phyloP scores from a whole-genome alignment of 345 rosid genomes.

The Raphanus raphanistrum region DNA sequence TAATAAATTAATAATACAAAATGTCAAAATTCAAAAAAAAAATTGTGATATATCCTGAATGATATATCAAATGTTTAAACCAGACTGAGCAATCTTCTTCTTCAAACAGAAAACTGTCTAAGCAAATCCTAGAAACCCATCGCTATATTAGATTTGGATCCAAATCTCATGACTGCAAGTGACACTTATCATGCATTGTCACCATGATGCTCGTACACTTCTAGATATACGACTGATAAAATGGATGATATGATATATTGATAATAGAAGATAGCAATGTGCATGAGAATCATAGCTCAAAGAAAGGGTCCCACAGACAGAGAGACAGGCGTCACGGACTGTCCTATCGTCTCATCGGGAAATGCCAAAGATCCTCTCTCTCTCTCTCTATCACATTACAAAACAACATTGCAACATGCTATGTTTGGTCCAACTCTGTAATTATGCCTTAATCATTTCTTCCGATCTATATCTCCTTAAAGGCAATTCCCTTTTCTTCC shows the following conservation, averaged over 20 bases:
- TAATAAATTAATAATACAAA: no score
- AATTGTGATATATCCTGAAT: neutral
- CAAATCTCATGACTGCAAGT: conserved; percentile 6
- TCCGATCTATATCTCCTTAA: conserved; percentile 41
- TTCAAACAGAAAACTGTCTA: no score
- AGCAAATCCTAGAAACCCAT: neutral
- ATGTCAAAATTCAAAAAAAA: no score
- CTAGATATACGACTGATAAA: neutral
- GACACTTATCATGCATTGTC: neutral
- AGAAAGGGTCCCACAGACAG: conserved; percentile 39
- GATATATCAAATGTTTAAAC: neutral
- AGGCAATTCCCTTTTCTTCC: conserved; percentile 40
- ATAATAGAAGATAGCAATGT: conserved; percentile 13
- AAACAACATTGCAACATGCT: conserved; percentile 42
- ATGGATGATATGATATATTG: neutral
- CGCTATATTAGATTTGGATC: conserved; percentile 1
- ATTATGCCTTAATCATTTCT: conserved; percentile 61
- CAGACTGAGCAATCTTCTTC: neutral
- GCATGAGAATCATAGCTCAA: conserved; percentile 41
- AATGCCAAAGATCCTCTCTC: conserved; percentile 43
- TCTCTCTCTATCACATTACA: conserved; percentile 24
- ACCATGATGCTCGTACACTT: neutral
- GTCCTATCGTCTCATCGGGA: conserved; percentile 56
- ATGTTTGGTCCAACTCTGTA: conserved; percentile 45
- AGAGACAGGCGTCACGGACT: conserved; percentile 70